Evolutionary conservation across 352 stramenopile genomes (phyloP).

Genomic region (Phytophthora boehmeriae): DNA sequence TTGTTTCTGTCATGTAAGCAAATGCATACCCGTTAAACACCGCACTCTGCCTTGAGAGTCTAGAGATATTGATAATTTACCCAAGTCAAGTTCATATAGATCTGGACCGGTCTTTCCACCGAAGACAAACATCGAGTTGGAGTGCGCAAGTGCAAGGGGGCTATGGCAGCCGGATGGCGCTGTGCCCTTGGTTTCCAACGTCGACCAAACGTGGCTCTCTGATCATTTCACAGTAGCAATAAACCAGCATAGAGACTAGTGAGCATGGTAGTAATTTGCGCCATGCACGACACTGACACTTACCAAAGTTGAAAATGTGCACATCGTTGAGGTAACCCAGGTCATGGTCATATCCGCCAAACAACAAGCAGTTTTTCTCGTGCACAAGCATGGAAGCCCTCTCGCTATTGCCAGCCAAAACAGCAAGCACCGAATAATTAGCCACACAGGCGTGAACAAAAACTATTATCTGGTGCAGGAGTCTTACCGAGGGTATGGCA

Average conservation of each 20-base stretch:
- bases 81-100: slow-evolving; percentile 94
- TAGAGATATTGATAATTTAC: slow-evolving; percentile 24
- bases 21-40: slow-evolving; percentile 3
- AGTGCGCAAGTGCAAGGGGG: slow-evolving; percentile 94
- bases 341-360: slow-evolving; percentile 97
- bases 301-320: slow-evolving; percentile 96
- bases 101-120: slow-evolving; percentile 94
- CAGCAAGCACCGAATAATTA: slow-evolving; percentile 1
- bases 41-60: neutral
- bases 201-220: slow-evolving; percentile 88
- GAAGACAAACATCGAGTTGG: slow-evolving; percentile 94
- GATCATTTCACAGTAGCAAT: slow-evolving; percentile 1
- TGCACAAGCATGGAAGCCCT: slow-evolving; percentile 90
- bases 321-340: slow-evolving; percentile 95
- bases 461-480: neutral
- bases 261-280: neutral
- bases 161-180: slow-evolving; percentile 93
- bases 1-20: slow-evolving; percentile 49
- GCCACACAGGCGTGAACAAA: too few species aligned
- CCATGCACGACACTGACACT: slow-evolving; percentile 1
- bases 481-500: slow-evolving; percentile 68
- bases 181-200: slow-evolving; percentile 88
- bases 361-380: slow-evolving; percentile 93
- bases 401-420: slow-evolving; percentile 46
- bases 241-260: neutral